Conservation (phyloP, 2,329 filamentous ascomycete genomes). For the Aspergillus eucalypticola region DNA sequence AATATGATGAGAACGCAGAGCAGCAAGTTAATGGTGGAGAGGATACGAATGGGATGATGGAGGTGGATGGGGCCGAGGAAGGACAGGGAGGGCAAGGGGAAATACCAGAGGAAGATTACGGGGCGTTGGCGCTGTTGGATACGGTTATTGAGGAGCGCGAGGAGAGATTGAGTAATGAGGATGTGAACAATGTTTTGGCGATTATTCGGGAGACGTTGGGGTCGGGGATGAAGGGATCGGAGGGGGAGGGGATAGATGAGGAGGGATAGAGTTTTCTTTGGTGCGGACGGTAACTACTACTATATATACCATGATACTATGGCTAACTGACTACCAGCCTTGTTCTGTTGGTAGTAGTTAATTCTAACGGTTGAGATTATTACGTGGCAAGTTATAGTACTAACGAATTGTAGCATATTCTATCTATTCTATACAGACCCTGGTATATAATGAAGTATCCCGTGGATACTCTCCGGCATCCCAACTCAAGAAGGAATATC, state of each 20-base stretch:
- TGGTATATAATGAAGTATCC: constrained; percentile 4
- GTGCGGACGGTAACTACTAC: background rate
- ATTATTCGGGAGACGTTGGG: constrained; percentile 40
- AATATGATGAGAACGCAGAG: constrained; percentile 4
- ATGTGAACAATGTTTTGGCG: constrained; percentile 37
- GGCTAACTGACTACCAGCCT: no score
- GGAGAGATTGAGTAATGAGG: constrained; percentile 41
- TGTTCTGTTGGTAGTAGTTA: no score
- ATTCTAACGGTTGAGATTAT: no score
- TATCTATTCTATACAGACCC: constrained; percentile 5
- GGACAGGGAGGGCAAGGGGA: constrained; percentile 18
- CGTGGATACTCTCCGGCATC: background rate
- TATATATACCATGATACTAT: background rate
- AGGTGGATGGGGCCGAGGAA: constrained; percentile 16
- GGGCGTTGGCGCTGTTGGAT: constrained; percentile 41
- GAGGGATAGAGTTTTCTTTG: background rate
- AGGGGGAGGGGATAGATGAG: background rate
- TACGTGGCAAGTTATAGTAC: background rate
- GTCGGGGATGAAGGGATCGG: background rate
- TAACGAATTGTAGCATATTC: background rate
- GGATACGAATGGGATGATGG: constrained; percentile 10
- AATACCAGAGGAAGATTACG: constrained; percentile 31
- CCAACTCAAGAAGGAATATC: background rate
- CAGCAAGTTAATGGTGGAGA: constrained; percentile 4
- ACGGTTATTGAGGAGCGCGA: constrained; percentile 47